Evolutionary conservation across 2,329 filamentous ascomycete genomes (phyloP).

Genomic region (Beauveria caledonica): DNA sequence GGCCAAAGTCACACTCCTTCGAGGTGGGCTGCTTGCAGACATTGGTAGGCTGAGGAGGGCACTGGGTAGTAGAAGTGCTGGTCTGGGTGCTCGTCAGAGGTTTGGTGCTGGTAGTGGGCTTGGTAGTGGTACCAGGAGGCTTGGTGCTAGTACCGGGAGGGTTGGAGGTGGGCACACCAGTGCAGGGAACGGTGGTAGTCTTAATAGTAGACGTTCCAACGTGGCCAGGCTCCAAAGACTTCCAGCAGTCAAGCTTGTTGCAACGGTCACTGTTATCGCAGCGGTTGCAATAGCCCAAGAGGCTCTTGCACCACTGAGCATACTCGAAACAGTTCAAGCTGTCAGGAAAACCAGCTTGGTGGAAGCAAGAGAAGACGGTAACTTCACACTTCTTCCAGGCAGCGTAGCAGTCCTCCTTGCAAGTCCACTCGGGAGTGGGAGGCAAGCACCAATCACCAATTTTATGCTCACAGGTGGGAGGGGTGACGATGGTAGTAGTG

Average conservation of each 20-base stretch:
- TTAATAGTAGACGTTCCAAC: conserved; percentile 26
- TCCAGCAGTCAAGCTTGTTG: conserved; percentile 36
- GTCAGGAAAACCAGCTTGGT: conserved; percentile 41
- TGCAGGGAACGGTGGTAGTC: conserved; percentile 25
- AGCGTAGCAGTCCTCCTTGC: conserved; percentile 32
- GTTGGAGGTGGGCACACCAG: conserved; percentile 22
- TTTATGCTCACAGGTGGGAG: conserved; percentile 44
- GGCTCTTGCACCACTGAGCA: conserved; percentile 38
- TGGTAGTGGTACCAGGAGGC: conserved; percentile 16
- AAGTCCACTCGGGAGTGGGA: conserved; percentile 39
- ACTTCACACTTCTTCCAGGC: conserved; percentile 37
- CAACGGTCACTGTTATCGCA: conserved; percentile 28
- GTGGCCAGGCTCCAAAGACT: conserved; percentile 31
- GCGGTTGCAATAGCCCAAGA: conserved; percentile 36
- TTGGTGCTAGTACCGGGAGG: conserved; percentile 16
- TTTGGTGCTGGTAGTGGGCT: conserved; percentile 23
- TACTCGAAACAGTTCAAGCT: conserved; percentile 43
- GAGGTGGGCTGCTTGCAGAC: conserved; percentile 46
- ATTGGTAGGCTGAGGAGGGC: conserved; percentile 39
- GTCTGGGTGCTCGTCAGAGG: conserved; percentile 21
- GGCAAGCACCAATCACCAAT: conserved; percentile 46
- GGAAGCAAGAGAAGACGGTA: conserved; percentile 43
- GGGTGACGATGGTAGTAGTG: conserved; percentile 36
- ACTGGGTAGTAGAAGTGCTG: conserved; percentile 22
- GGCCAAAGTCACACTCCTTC: conserved; percentile 58